These are phyloP conservation scores for Spironucleus salmonicida DNA, from an alignment of 208 protist species.

Conservation along the genomic window DNA sequence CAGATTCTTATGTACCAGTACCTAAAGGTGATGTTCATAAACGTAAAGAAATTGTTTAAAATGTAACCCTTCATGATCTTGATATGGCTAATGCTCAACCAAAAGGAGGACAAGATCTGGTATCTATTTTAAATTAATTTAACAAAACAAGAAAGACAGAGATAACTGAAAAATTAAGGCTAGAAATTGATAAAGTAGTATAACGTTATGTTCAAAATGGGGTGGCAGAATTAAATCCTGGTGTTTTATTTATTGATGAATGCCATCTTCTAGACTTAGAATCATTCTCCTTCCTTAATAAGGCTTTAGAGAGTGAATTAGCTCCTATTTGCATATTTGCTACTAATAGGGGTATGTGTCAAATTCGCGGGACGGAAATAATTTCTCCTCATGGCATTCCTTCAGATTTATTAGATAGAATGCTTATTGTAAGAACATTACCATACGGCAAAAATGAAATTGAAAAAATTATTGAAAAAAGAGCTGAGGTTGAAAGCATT, in stretches of 20 bases:
- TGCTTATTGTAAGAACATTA: slow-evolving; percentile 91
- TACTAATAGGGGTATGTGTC: slow-evolving; percentile 91
- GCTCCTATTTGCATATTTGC: slow-evolving; percentile 99
- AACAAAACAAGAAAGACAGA: slow-evolving; percentile 98
- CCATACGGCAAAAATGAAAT: slow-evolving; percentile 86
- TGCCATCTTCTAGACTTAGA: slow-evolving; percentile 99
- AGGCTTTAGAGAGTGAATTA: slow-evolving; percentile 91
- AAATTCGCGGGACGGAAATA: slow-evolving; percentile 69
- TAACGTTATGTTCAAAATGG: slow-evolving; percentile 99
- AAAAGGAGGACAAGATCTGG: slow-evolving; percentile 75
- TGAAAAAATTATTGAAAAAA: slow-evolving; percentile 53
- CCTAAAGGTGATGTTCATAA: slow-evolving; percentile 99
- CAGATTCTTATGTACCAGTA: slow-evolving; percentile 96
- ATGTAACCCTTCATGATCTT: slow-evolving; percentile 98
- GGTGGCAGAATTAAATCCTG: slow-evolving; percentile 95
- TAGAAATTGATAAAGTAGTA: slow-evolving; percentile 97
- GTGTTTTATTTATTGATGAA: slow-evolving; percentile 99
- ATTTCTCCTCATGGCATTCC: slow-evolving; percentile 96
- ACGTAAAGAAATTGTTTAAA: slow-evolving; percentile 94
- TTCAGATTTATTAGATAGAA: slow-evolving; percentile 92
- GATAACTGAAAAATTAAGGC: slow-evolving; percentile 96
- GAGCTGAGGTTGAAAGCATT: slow-evolving; percentile 30
- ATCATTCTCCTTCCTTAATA: slow-evolving; percentile 99
- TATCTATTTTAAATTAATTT: slow-evolving; percentile 88
- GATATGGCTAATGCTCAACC: slow-evolving; percentile 72